Evolutionary conservation across 495 filamentous ascomycete genomes (phyloP), one percentile per base, ranked within the genome.

Genomic region (Penicillium turbatum): DNA sequence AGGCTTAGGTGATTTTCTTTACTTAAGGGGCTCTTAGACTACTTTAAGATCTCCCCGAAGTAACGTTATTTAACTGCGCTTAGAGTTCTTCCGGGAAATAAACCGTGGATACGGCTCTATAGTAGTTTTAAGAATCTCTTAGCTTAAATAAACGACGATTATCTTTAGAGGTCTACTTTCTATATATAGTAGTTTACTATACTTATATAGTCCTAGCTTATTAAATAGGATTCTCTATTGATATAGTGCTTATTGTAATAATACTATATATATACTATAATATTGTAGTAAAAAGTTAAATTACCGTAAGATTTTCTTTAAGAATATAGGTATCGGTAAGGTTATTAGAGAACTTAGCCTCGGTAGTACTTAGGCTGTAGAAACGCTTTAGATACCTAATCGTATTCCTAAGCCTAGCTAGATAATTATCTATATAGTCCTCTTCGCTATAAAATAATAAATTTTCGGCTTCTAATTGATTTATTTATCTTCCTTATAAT

Each of bases 41-140:
- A 4, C 21, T 24, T 24, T 24, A 4, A 24, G 21, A 24, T 24
- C 21, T 24, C 21, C 21, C 21, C 21, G 21, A 24, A 24, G 21
- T 46, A 46, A 46, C 26, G 26, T 46, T 46, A 24, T 46, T 46
- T 31, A 24, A 46, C 43, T 46, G 13, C 43, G 27, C 43, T 13
- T 10, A 46, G 27, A 46, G 27, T 46, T 16, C 27, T 46, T 17
- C 13, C 13, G 15, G 43, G 27, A 17, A 46, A 46, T 32, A 17
- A 46, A 31, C 31, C 43, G 43, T n/a, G 43, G 8, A 46, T 46
- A 46, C 43, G 27, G 16, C 43, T 46, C 43, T 10, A 46, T 17
- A 9, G 27, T 24, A 46, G 27, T 46, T 51, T 24, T 48, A 5
- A 12, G 30, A 35, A 29, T 48, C 45, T 48, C 45, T 48, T 6